Conservation (phyloP, 2,329 filamentous ascomycete genomes). For the Trichothecium sympodiale region DNA sequence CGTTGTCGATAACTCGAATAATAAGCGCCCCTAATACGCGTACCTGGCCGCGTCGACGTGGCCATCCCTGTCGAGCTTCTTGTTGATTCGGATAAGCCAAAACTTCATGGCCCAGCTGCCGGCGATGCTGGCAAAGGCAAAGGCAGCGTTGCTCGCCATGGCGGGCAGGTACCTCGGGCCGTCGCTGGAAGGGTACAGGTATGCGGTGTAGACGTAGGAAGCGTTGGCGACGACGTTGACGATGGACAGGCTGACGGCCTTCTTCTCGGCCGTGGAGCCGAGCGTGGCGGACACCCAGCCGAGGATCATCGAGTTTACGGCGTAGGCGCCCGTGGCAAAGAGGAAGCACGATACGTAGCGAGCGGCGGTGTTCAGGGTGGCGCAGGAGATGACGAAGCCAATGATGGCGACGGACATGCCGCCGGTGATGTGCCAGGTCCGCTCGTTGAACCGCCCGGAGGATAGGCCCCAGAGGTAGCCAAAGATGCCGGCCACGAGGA, state of each 20-base stretch:
- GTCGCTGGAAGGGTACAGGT: slow-evolving; percentile 9
- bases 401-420: slow-evolving; percentile 28
- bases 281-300: slow-evolving; percentile 29
- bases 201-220: slow-evolving; percentile 9
- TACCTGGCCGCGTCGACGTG: slow-evolving; percentile 5
- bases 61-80: slow-evolving; percentile 11
- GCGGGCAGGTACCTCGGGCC: slow-evolving; percentile 15
- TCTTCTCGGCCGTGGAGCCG: slow-evolving; percentile 32
- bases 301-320: slow-evolving; percentile 29
- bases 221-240: slow-evolving; percentile 8
- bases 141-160: slow-evolving; percentile 22
- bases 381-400: slow-evolving; percentile 28
- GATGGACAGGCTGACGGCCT: slow-evolving; percentile 17
- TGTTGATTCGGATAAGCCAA: slow-evolving; percentile 23
- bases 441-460: slow-evolving; percentile 30
- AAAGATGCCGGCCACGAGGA: slow-evolving; percentile 9
- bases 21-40: slow-evolving; percentile 10
- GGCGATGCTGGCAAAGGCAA: slow-evolving; percentile 20
- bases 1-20: too few species aligned
- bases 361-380: slow-evolving; percentile 24
- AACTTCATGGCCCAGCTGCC: slow-evolving; percentile 24
- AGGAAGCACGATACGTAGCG: slow-evolving; percentile 24
- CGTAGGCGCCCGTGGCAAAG: slow-evolving; percentile 22
- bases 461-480: slow-evolving; percentile 9
- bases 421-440: slow-evolving; percentile 39